phyloP scores from a whole-genome alignment of 257 asterid genomes.

The Plantago elongata region DNA sequence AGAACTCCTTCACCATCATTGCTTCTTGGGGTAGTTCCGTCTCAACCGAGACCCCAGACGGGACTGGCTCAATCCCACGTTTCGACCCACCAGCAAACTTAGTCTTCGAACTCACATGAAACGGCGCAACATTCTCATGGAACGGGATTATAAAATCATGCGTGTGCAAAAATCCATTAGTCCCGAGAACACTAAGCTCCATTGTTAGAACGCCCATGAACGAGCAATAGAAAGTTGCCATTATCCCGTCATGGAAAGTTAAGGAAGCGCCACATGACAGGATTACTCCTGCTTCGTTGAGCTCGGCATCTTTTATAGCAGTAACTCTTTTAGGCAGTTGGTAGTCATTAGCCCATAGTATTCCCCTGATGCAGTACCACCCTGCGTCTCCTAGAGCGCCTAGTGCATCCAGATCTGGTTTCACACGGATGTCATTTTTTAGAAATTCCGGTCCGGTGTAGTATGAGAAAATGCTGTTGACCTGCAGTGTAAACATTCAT shows the following conservation, averaged over 20 bases:
- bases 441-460: constrained; percentile 23
- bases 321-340: constrained; percentile 27
- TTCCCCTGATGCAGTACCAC: constrained; percentile 35
- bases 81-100: constrained; percentile 25
- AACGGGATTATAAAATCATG: constrained; percentile 53
- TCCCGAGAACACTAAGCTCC: constrained; percentile 48
- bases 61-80: constrained; percentile 23
- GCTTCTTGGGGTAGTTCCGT: constrained; percentile 74
- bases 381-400: constrained; percentile 37
- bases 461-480: constrained; percentile 29
- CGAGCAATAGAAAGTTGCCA: constrained; percentile 58
- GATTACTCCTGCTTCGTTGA: constrained; percentile 30
- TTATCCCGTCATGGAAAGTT: constrained; percentile 8
- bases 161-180: constrained; percentile 46
- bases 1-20: constrained; percentile 62
- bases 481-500: constrained; percentile 8
- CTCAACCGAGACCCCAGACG: constrained; percentile 33
- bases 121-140: constrained; percentile 49
- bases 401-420: constrained; percentile 31
- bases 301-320: constrained; percentile 21
- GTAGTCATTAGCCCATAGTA: constrained; percentile 32
- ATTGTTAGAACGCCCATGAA: constrained; percentile 44
- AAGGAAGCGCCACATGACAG: constrained; percentile 32
- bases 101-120: constrained; percentile 25
- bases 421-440: constrained; percentile 31